A percentile compares a stretch with the other conserved stretches of the same genome.
phyloP scores from a whole-genome alignment of 176 grass and related monocot genomes.

The Juncus effusus region DNA sequence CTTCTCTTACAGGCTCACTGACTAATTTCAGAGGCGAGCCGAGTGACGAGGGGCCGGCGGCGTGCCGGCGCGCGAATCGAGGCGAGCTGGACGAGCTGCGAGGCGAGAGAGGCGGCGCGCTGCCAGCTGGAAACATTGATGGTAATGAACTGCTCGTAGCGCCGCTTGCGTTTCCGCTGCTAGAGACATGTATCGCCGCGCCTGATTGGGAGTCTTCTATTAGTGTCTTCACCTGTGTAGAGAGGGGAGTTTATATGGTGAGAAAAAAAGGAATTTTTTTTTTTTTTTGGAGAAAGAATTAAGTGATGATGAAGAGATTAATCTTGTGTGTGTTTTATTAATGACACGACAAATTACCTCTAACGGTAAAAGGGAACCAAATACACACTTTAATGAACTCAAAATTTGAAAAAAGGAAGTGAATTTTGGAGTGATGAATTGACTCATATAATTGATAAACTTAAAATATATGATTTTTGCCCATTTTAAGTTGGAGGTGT shows the following conservation, averaged over 20 bases:
- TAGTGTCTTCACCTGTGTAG: conserved; percentile 72
- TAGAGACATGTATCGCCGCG: conserved; percentile 45
- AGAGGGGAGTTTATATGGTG: conserved; percentile 7
- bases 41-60: conserved; percentile 74
- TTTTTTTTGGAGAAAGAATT: no score
- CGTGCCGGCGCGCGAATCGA: conserved; percentile 61
- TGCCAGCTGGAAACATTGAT: conserved; percentile 92
- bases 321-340: no score
- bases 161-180: conserved; percentile 48
- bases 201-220: conserved; percentile 84
- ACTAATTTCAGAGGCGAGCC: conserved; percentile 93
- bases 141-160: conserved; percentile 60
- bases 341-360: no score
- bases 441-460: no score
- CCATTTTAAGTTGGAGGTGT: no score
- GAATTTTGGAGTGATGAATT: no score
- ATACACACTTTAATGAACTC: no score
- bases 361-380: no score
- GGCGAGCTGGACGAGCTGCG: conserved; percentile 88
- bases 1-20: conserved; percentile 87
- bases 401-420: no score
- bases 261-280: conserved; percentile 3
- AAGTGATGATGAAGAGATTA: no score
- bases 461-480: no score
- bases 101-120: conserved; percentile 94